Conservation (phyloP, 2,329 filamentous ascomycete genomes). For the Colletotrichum liriopes region DNA sequence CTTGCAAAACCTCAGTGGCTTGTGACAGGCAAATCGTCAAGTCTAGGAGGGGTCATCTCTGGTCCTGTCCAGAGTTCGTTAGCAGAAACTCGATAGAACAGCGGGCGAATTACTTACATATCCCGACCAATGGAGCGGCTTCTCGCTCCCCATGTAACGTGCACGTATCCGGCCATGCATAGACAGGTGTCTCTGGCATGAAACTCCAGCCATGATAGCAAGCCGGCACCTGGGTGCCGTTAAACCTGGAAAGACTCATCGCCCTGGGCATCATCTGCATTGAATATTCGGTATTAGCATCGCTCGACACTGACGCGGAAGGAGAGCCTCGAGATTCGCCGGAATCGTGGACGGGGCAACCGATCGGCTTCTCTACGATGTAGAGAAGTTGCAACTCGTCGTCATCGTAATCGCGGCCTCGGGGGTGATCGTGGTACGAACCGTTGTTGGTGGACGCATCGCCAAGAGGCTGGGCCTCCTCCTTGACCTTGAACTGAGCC, state of each 20-base stretch:
- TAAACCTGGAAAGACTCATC: constrained; percentile 23
- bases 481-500: constrained; percentile 27
- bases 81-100: background rate
- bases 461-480: constrained; percentile 12
- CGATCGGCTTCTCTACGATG: constrained; percentile 35
- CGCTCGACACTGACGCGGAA: constrained; percentile 34
- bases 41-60: background rate
- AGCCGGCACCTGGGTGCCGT: constrained; percentile 8
- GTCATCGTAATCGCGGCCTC: constrained; percentile 37
- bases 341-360: constrained; percentile 34
- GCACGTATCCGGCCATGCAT: constrained; percentile 26
- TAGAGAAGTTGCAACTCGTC: constrained; percentile 42
- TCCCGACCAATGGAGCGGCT: constrained; percentile 19
- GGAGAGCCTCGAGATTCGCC: constrained; percentile 22
- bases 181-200: background rate
- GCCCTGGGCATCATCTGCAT: constrained; percentile 29
- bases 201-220: constrained; percentile 33
- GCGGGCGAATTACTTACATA: constrained; percentile 16
- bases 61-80: background rate
- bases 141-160: constrained; percentile 26
- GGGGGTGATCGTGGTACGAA: constrained; percentile 35
- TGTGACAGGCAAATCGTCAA: background rate
- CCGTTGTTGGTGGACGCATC: constrained; percentile 8
- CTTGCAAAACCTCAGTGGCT: background rate
- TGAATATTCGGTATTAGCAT: constrained; percentile 38